Conservation (phyloP, 371 early-diverging fungal genomes). For the Mortierella sp. region DNA sequence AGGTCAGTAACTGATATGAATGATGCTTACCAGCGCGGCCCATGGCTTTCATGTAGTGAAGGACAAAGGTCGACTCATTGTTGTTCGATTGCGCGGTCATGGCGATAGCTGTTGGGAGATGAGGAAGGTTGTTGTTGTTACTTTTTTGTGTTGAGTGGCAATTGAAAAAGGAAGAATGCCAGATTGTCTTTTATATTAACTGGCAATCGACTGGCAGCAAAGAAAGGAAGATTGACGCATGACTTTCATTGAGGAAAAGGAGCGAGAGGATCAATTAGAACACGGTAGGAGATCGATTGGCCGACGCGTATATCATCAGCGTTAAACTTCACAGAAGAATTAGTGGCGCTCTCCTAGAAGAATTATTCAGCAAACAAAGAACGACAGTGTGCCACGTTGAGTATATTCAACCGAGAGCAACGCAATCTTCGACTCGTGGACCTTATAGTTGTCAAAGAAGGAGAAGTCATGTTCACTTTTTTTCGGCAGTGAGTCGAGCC, state of each 20-base stretch:
- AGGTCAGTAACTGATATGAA: neutral
- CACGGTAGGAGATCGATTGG: neutral
- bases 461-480: neutral
- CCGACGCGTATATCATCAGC: neutral
- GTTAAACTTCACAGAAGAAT: neutral
- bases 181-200: neutral
- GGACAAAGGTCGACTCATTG: slow-evolving; percentile 31
- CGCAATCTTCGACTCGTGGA: neutral
- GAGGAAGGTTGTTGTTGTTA: neutral
- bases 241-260: neutral
- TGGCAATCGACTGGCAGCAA: neutral
- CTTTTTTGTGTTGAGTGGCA: neutral
- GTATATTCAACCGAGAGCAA: neutral
- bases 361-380: neutral
- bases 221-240: neutral
- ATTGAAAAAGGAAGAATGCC: neutral
- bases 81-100: slow-evolving; percentile 12
- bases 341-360: neutral
- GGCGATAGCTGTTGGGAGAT: neutral
- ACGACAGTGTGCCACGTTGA: neutral
- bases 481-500: neutral
- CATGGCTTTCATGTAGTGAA: slow-evolving; percentile 39
- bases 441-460: neutral
- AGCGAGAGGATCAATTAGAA: neutral
- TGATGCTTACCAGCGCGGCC: slow-evolving; percentile 36